A percentile compares a stretch with the other conserved stretches of the same genome.
phyloP scores from a whole-genome alignment of 1,284 basidiomycete species.

The Trametes pubescens region DNA sequence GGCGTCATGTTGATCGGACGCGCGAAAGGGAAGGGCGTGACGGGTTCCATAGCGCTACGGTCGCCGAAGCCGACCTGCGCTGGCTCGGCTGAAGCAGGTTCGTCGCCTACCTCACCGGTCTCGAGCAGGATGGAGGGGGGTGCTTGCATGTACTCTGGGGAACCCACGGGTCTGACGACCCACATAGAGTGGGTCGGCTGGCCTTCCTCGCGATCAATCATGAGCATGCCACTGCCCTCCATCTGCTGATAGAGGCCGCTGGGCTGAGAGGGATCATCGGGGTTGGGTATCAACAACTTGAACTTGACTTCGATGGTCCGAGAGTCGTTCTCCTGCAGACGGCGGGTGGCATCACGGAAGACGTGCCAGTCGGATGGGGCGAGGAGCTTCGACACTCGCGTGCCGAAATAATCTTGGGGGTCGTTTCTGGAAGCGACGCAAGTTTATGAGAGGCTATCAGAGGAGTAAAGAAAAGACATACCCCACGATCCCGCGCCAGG shows the following conservation, averaged over 20 bases:
- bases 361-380: constrained; percentile 86
- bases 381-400: constrained; percentile 84
- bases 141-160: constrained; percentile 70
- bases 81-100: constrained; percentile 46
- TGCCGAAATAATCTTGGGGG: constrained; percentile 82
- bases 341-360: constrained; percentile 89
- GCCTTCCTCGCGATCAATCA: constrained; percentile 90
- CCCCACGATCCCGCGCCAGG: constrained; percentile 94
- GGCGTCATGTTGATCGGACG: constrained; percentile 83
- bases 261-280: constrained; percentile 60
- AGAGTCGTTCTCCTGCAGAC: constrained; percentile 90
- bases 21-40: constrained; percentile 75
- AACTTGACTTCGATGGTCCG: constrained; percentile 95
- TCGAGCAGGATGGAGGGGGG: constrained; percentile 65
- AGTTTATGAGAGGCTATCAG: constrained; percentile 13
- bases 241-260: constrained; percentile 81
- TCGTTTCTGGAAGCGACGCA: constrained; percentile 68
- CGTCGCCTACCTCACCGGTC: constrained; percentile 60
- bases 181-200: constrained; percentile 98
- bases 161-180: constrained; percentile 91
- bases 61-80: constrained; percentile 45
- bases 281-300: constrained; percentile 73
- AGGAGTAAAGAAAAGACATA: constrained; percentile 52
- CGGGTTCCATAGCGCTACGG: constrained; percentile 51
- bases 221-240: constrained; percentile 99